A percentile compares a stretch with the other conserved stretches of the same genome.
Conservation (phyloP, 805 yeast genomes). For the Kazachstania taianensis region DNA sequence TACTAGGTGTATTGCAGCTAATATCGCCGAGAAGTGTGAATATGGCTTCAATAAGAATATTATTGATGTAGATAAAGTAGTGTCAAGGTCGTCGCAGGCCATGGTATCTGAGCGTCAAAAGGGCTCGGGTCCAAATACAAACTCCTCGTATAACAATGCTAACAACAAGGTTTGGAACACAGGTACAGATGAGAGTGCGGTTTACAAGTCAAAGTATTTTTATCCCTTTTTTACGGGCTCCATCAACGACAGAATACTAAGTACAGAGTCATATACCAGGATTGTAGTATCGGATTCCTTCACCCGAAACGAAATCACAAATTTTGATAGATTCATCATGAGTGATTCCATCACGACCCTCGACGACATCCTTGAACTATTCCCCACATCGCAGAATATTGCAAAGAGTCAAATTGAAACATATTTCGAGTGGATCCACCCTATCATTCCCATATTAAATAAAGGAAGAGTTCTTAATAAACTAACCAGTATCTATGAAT, state of each 20-base stretch:
- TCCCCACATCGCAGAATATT: constrained; percentile 12
- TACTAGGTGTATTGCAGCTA: constrained; percentile 11
- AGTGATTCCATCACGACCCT: constrained; percentile 4
- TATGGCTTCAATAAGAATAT: constrained; percentile 15
- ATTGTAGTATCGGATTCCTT: constrained; percentile 6
- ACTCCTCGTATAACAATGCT: too few relatives aligned
- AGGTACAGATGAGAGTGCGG: constrained; percentile 3
- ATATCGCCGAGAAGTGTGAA: constrained; percentile 9
- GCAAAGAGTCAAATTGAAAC: constrained; percentile 13
- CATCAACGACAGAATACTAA: constrained; percentile 16
- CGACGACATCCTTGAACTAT: constrained; percentile 11
- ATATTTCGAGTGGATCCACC: constrained; percentile 19
- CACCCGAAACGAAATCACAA: constrained; percentile 15
- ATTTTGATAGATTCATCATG: constrained; percentile 14
- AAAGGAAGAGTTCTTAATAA: constrained; percentile 5
- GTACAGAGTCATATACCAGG: constrained; percentile 7
- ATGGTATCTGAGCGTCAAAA: constrained; percentile 1
- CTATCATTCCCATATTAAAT: constrained; percentile 20
- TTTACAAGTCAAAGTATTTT: constrained; percentile 17
- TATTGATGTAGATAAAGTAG: not conserved
- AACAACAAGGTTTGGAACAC: constrained; percentile 1
- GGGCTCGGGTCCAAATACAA: not conserved
- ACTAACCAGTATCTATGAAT: constrained; percentile 6
- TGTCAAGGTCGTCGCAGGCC: constrained; percentile 2
- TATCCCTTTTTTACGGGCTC: constrained; percentile 20